Conservation (phyloP, 805 yeast species). For the Candida incommunis region DNA sequence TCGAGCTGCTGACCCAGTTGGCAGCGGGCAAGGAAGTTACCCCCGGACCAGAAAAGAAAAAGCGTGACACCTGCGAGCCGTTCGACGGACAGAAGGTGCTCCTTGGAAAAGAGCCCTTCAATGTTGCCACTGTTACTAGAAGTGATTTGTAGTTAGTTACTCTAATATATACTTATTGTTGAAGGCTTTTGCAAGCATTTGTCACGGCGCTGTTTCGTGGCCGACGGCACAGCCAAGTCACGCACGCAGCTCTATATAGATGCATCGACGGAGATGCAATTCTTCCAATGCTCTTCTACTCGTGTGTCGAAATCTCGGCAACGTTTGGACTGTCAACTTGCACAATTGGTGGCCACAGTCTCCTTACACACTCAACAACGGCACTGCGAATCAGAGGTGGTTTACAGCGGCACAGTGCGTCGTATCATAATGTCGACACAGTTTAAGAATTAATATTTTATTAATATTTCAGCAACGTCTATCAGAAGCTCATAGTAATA, state of each 20-base stretch:
- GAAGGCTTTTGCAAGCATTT: too few relatives aligned
- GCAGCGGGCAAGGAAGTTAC: conserved; percentile 46
- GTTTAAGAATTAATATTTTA: too few relatives aligned
- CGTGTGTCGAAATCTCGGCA: background rate
- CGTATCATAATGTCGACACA: too few relatives aligned
- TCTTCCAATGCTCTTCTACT: too few relatives aligned
- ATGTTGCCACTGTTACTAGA: conserved; percentile 58
- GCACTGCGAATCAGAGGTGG: too few relatives aligned
- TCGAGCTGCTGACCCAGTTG: conserved; percentile 45
- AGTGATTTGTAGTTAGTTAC: conserved; percentile 36
- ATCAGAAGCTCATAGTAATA: too few relatives aligned
- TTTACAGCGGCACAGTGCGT: too few relatives aligned
- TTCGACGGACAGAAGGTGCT: conserved; percentile 53
- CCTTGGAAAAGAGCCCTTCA: conserved; percentile 45
- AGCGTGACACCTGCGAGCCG: conserved; percentile 66
- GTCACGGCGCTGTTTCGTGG: background rate
- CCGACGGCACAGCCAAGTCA: background rate
- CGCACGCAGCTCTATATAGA: background rate
- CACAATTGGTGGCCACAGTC: too few relatives aligned
- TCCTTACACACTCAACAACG: too few relatives aligned
- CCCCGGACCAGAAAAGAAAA: conserved; percentile 56
- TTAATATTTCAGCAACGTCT: too few relatives aligned
- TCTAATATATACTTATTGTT: background rate
- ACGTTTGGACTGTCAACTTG: background rate
- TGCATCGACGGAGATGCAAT: too few relatives aligned